Conservation (phyloP, 2,329 filamentous ascomycete species). For the Aspergillus sp. region DNA sequence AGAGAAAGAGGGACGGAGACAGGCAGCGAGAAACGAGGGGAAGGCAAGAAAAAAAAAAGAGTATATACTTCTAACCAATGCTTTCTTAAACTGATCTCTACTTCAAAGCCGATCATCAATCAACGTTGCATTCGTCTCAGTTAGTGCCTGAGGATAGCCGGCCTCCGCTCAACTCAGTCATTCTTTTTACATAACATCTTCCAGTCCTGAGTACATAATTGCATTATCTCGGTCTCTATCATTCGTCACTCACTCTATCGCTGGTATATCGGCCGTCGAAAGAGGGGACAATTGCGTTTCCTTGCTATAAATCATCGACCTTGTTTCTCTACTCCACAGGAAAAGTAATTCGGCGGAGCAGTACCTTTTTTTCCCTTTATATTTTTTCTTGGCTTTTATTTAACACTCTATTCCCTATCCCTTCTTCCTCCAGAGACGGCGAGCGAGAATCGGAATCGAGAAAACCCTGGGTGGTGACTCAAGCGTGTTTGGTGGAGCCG, state of each 20-base stretch:
- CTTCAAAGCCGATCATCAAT: neutral
- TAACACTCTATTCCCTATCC: conserved; percentile 6
- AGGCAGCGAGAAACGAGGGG: too few relatives aligned
- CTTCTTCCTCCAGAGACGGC: too few relatives aligned
- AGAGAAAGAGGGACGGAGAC: neutral
- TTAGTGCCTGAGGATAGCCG: neutral
- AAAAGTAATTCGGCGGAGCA: neutral
- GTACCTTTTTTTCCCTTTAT: neutral
- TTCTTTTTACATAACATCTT: conserved; percentile 29
- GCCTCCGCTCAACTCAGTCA: conserved; percentile 3
- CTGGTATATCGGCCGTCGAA: neutral
- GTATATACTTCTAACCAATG: neutral
- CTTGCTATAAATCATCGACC: neutral
- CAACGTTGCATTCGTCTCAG: conserved; percentile 16
- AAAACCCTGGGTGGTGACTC: neutral
- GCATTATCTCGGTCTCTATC: conserved; percentile 6
- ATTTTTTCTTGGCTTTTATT: conserved; percentile 7
- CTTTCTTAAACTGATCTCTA: too few relatives aligned
- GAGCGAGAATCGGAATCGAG: neutral
- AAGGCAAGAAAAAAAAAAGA: neutral
- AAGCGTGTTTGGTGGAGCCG: neutral
- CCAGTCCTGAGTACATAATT: conserved; percentile 8
- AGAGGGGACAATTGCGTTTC: neutral
- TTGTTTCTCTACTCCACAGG: neutral
- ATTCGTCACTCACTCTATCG: conserved; percentile 16